These are phyloP conservation scores for Botrytis medusae DNA, from an alignment of 2,329 filamentous ascomycete species.

Conservation along the genomic window DNA sequence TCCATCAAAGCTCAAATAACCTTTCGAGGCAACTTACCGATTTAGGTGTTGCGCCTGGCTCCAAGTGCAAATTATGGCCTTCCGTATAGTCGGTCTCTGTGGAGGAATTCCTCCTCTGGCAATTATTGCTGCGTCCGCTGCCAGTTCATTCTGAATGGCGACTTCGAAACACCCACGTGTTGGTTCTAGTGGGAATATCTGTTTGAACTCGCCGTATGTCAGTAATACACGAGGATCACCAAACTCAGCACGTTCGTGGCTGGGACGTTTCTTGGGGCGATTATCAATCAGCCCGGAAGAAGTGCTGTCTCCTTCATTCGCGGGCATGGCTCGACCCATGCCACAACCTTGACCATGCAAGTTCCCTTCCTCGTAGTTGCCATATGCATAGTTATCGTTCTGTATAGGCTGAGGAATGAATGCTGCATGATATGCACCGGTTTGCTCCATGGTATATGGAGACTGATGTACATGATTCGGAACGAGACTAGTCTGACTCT, in stretches of 20 bases:
- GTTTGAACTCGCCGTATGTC: background rate
- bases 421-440: no score
- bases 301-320: background rate
- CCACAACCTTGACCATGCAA: background rate
- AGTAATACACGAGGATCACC: background rate
- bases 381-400: background rate
- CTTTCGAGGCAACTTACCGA: rapidly evolving
- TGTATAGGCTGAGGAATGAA: no score
- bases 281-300: rapidly evolving
- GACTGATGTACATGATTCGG: no score
- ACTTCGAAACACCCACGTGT: background rate
- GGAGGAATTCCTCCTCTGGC: background rate
- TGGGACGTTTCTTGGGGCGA: background rate
- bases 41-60: background rate
- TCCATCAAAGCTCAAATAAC: no score
- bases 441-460: rapidly evolving
- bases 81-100: background rate
- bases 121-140: background rate
- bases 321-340: background rate
- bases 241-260: background rate
- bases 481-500: no score
- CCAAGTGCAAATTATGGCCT: background rate
- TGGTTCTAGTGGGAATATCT: background rate
- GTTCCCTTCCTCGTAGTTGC: background rate
- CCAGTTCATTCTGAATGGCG: rapidly evolving